Base-by-base conservation (phyloP, 805 yeast species). In the Teunomyces atbi region DNA sequence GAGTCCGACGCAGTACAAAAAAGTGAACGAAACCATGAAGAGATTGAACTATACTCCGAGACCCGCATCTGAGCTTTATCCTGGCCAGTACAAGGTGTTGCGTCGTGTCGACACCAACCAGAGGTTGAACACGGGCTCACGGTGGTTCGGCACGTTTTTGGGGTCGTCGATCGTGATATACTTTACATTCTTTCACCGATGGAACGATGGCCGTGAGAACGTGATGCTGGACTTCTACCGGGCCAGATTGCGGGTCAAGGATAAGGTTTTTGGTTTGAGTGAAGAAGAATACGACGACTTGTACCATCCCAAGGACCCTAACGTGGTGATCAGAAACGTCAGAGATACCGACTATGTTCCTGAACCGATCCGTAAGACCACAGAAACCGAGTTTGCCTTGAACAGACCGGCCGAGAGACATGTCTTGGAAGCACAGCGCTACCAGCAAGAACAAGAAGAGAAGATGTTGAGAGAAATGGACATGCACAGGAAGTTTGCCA, bases 141-240 rank as follows among this genome's bases (percentile, higher is more conserved):
- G 78, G 46, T 64, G 78, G 61, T 75, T 84, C 19, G 83, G 84
- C 0, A 73, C 75, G 33, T 57, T 77, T 6, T 55, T 81, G 27
- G 77, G 80, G 6, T 68, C 72, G 27, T 73, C 78, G 0, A 63
- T 84, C 6, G 64, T 79, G 20, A 60, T 78, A 1, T 84, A 83
- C 56, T 81, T 82, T 18, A 77, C 85, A 2, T 89, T 89, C 61
- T 83, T 87, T 66, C 79, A 83, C 61, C 71, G 89, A 44, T 88
- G 96, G 96, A 87, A 89, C 58, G 94, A 88, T 48, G 90, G 90
- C 2, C 78, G 79, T 51, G 92, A 88, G 47, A 83, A 88, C 57
- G 81, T 85, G 6, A 82, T 88, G 65, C 77, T 89, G 10, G 81
- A 77, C 34, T 81, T 86, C 42, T 82, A 87, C 62, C 65, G 92